A percentile compares a stretch with the other conserved stretches of the same genome.
Conservation (phyloP, 768 basidiomycete species). For the Lenzites betulinus region DNA sequence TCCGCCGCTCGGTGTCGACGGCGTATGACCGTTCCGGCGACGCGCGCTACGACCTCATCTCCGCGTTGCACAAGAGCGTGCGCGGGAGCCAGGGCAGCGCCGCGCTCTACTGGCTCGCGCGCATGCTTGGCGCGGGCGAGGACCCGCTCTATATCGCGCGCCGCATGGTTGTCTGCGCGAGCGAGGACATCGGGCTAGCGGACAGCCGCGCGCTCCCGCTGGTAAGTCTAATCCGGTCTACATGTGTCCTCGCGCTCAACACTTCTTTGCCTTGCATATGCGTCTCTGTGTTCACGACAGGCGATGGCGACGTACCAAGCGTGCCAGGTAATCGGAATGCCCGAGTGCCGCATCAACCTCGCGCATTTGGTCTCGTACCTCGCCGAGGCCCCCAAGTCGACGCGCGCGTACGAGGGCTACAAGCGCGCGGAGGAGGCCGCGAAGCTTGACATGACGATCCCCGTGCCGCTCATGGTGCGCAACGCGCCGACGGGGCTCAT, state of each 20-base stretch:
- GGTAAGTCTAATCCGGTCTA: constrained; percentile 44
- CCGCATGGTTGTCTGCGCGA: constrained; percentile 76
- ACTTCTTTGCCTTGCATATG: too few species aligned
- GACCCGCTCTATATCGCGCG: constrained; percentile 79
- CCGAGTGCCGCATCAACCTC: constrained; percentile 77
- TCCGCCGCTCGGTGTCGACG: constrained; percentile 64
- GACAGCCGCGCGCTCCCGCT: constrained; percentile 76
- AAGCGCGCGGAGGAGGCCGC: constrained; percentile 65
- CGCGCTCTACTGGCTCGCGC: constrained; percentile 86
- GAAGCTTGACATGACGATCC: constrained; percentile 48
- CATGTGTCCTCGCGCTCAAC: too few species aligned
- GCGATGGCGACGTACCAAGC: constrained; percentile 64
- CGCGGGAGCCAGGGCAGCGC: constrained; percentile 76
- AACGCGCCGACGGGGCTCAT: constrained; percentile 73
- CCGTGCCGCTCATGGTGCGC: constrained; percentile 72
- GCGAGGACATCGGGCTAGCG: constrained; percentile 84
- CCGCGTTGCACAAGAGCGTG: constrained; percentile 81
- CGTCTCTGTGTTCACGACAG: constrained; percentile 35
- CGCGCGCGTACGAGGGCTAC: constrained; percentile 79
- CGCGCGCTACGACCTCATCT: constrained; percentile 78
- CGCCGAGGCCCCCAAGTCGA: constrained; percentile 81
- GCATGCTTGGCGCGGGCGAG: constrained; percentile 80
- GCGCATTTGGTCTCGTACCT: constrained; percentile 79
- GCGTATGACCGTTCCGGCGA: constrained; percentile 81
- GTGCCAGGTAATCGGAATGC: constrained; percentile 76